A percentile compares a stretch with the other conserved stretches of the same genome.
Evolutionary conservation across 1,139 yeast genomes (phyloP).

Genomic region (Pichia sp.): DNA sequence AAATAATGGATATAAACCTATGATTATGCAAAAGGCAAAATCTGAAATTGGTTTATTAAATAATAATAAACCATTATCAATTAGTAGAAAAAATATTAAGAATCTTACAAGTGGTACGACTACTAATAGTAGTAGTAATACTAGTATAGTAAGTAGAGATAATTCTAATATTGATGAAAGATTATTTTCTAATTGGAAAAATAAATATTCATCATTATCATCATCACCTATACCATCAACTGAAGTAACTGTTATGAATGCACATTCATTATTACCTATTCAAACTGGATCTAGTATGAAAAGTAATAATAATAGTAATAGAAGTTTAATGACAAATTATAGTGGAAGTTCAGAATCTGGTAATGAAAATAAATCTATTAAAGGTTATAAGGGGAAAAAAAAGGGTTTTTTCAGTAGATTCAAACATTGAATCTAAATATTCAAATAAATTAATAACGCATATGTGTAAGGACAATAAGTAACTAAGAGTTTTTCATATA

Average conservation of each 20-base stretch:
- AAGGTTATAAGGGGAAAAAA: background rate
- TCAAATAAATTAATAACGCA: no score
- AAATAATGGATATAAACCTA: no score
- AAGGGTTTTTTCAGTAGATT: background rate
- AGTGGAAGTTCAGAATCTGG: background rate
- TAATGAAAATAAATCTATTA: background rate
- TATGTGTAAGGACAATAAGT: no score
- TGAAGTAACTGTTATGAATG: background rate
- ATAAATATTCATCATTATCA: background rate
- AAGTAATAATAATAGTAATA: background rate
- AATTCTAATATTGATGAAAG: background rate
- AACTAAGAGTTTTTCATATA: no score
- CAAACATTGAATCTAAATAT: background rate
- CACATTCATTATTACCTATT: background rate
- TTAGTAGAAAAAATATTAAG: no score
- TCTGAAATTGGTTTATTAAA: no score
- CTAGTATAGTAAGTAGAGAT: no score
- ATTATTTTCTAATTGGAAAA: background rate
- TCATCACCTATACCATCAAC: no score
- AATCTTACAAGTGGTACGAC: no score
- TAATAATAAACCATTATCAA: no score
- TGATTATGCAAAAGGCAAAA: no score
- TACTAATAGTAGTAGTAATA: no score
- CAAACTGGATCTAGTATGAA: background rate
- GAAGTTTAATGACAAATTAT: background rate